Conservation (phyloP, 352 stramenopile genomes). For the Globisporangium solare region DNA sequence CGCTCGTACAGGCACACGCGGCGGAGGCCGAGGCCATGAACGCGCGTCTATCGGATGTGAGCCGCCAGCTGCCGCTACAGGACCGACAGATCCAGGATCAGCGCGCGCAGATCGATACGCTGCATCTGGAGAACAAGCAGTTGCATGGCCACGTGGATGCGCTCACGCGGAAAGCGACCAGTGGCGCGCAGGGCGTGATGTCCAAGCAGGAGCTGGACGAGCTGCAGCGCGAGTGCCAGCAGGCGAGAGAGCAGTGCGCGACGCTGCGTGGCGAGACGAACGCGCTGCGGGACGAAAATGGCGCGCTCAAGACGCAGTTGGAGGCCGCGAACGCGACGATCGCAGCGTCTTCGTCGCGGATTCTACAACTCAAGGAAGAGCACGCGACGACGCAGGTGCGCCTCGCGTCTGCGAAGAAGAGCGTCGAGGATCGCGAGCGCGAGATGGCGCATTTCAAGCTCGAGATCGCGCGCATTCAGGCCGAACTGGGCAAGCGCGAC, state of each 20-base stretch:
- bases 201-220: slow-evolving; percentile 21
- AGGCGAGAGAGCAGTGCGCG: slow-evolving; percentile 31
- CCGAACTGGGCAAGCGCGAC: slow-evolving; percentile 25
- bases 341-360: slow-evolving; percentile 35
- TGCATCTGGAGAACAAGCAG: slow-evolving; percentile 19
- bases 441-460: slow-evolving; percentile 34
- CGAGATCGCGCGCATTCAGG: slow-evolving; percentile 36
- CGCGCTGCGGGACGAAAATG: slow-evolving; percentile 44
- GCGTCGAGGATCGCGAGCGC: slow-evolving; percentile 28
- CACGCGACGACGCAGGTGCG: slow-evolving; percentile 48
- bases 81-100: slow-evolving; percentile 26
- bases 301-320: slow-evolving; percentile 32
- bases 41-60: slow-evolving; percentile 5
- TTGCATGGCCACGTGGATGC: slow-evolving; percentile 29
- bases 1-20: slow-evolving; percentile 4
- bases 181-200: slow-evolving; percentile 6
- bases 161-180: slow-evolving; percentile 14
- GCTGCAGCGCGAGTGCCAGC: slow-evolving; percentile 20
- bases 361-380: slow-evolving; percentile 61
- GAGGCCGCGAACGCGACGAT: slow-evolving; percentile 30
- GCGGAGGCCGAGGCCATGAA: slow-evolving; percentile 9
- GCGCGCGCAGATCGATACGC: slow-evolving; percentile 13
- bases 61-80: slow-evolving; percentile 10
- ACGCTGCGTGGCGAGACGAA: slow-evolving; percentile 47
- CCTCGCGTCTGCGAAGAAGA: slow-evolving; percentile 24